phyloP scores from a whole-genome alignment of 345 rosid species.

The Firmiana major region DNA sequence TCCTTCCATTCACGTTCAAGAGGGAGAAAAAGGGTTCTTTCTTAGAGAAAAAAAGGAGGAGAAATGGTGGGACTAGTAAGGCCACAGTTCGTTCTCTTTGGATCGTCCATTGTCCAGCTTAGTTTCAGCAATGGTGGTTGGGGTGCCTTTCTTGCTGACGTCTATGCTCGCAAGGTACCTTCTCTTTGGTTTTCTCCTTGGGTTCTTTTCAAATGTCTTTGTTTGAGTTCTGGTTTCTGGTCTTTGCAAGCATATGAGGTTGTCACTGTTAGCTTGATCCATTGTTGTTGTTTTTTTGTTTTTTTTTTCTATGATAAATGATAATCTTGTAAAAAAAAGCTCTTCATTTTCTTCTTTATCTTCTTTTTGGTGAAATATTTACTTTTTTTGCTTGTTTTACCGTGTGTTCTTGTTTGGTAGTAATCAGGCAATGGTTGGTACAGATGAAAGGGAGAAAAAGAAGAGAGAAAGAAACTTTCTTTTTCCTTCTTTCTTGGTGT shows the following conservation, averaged over 20 bases:
- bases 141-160: slow-evolving; percentile 85
- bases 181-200: background rate
- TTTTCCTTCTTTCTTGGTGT: no score
- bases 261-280: no score
- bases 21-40: background rate
- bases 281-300: no score
- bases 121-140: slow-evolving; percentile 90
- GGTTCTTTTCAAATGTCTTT: background rate
- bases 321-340: background rate
- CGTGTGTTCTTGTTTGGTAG: no score
- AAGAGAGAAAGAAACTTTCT: no score
- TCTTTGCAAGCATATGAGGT: no score
- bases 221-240: background rate
- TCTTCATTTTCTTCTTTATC: no score
- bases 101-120: slow-evolving; percentile 95
- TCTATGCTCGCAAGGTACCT: slow-evolving; percentile 84
- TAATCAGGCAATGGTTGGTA: no score
- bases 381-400: no score
- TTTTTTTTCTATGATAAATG: background rate
- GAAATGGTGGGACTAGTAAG: slow-evolving; percentile 79
- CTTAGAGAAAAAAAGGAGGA: background rate
- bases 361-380: no score
- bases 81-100: slow-evolving; percentile 92
- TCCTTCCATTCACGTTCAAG: background rate
- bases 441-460: no score